These are phyloP conservation scores for Colletotrichum liaoningense DNA, from an alignment of 2,329 filamentous ascomycete genomes.

Conservation along the genomic window DNA sequence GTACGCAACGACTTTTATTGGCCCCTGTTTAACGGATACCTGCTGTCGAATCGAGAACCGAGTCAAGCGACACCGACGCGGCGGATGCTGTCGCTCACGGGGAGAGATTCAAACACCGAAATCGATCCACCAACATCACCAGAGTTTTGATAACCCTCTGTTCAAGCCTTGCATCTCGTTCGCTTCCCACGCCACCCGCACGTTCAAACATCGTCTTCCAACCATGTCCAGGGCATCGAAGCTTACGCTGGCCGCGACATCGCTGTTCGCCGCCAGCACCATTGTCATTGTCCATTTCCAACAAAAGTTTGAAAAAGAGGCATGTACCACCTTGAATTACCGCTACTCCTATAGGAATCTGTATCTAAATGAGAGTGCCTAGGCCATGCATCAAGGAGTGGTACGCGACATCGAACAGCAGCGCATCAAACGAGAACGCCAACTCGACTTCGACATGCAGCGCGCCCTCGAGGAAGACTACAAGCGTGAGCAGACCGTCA, in stretches of 20 bases:
- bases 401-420: slow-evolving; percentile 96
- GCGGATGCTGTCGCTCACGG: neutral
- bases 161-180: neutral
- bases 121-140: neutral
- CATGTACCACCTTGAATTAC: slow-evolving; percentile 1
- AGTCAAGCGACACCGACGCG: neutral
- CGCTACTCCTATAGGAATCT: neutral
- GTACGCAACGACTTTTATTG: neutral
- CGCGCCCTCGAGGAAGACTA: slow-evolving; percentile 88
- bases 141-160: neutral
- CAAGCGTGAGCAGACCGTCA: slow-evolving; percentile 86
- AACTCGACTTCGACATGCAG: slow-evolving; percentile 96
- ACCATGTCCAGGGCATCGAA: slow-evolving; percentile 92
- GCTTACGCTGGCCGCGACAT: slow-evolving; percentile 82
- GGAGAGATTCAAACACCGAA: slow-evolving; percentile 12
- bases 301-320: slow-evolving; percentile 75
- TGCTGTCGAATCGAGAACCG: neutral
- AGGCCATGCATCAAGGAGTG: slow-evolving; percentile 97
- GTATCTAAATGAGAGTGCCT: neutral
- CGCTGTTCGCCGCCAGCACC: slow-evolving; percentile 79
- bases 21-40: neutral
- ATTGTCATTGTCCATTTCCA: slow-evolving; percentile 90
- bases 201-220: neutral
- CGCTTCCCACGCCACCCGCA: neutral
- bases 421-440: slow-evolving; percentile 87